phyloP scores from a whole-genome alignment of 768 basidiomycete genomes.

The Russula olivacea region DNA sequence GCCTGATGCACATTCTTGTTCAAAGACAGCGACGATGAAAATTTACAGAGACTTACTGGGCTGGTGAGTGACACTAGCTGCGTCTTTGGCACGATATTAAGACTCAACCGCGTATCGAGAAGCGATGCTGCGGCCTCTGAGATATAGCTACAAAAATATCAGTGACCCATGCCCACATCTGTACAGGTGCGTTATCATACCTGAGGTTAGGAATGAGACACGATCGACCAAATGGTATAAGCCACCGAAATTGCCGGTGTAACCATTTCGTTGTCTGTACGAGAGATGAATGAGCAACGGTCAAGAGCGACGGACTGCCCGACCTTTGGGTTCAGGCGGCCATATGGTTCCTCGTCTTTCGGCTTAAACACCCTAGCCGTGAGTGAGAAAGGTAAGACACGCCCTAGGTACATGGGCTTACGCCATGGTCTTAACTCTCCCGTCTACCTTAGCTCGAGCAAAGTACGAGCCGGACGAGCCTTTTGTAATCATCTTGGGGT shows the following conservation, averaged over 20 bases:
- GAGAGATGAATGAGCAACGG: constrained; percentile 1
- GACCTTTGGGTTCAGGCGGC: constrained; percentile 80
- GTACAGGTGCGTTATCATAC: constrained; percentile 33
- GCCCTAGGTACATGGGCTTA: constrained; percentile 35
- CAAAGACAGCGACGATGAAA: not conserved
- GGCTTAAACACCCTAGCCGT: constrained; percentile 77
- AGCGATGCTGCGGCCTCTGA: constrained; percentile 86
- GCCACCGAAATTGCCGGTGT: constrained; percentile 82
- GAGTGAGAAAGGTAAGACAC: not conserved
- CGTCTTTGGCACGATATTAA: constrained; percentile 82
- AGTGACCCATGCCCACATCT: not conserved
- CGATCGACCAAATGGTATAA: constrained; percentile 84
- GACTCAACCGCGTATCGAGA: constrained; percentile 63
- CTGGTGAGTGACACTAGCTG: constrained; percentile 79
- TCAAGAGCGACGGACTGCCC: constrained; percentile 12
- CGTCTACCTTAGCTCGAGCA: constrained; percentile 76
- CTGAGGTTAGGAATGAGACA: constrained; percentile 88
- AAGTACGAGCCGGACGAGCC: constrained; percentile 91
- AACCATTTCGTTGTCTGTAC: constrained; percentile 81
- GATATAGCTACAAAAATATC: constrained; percentile 53
- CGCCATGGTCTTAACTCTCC: constrained; percentile 74
- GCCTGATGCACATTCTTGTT: constrained; percentile 40
- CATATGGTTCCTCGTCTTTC: constrained; percentile 88
- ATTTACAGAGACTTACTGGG: constrained; percentile 36
- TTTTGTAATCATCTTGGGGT: constrained; percentile 87